Evolutionary conservation across 2,329 filamentous ascomycete species (phyloP).

Genomic region (Trichoderma sp.): DNA sequence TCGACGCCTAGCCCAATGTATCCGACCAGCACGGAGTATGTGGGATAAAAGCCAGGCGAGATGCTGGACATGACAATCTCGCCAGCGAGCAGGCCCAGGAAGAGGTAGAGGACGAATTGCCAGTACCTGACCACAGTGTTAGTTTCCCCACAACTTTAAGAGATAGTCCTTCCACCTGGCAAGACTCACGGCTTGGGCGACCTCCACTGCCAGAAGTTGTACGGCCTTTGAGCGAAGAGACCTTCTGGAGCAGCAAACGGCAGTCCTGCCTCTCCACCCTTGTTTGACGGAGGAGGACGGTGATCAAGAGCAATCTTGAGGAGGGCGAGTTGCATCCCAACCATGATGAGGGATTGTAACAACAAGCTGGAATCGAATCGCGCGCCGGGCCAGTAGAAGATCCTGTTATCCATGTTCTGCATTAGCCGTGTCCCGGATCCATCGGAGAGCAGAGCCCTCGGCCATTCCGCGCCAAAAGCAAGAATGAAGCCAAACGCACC

Average conservation of each 20-base stretch:
- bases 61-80: slow-evolving; percentile 68
- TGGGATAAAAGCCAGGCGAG: slow-evolving; percentile 59
- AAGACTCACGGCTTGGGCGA: slow-evolving; percentile 63
- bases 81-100: slow-evolving; percentile 60
- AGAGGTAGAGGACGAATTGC: slow-evolving; percentile 72
- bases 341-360: slow-evolving; percentile 67
- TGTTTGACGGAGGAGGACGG: slow-evolving; percentile 61
- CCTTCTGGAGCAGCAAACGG: slow-evolving; percentile 62
- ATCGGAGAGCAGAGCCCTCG: neutral
- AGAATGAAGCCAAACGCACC: slow-evolving; percentile 46
- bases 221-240: slow-evolving; percentile 59
- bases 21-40: slow-evolving; percentile 70
- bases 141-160: neutral
- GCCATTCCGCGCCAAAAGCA: neutral
- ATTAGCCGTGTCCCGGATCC: slow-evolving; percentile 30
- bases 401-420: slow-evolving; percentile 45
- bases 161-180: neutral
- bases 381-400: slow-evolving; percentile 71
- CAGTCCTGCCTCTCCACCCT: slow-evolving; percentile 60
- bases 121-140: slow-evolving; percentile 61
- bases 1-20: slow-evolving; percentile 77
- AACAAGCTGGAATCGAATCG: slow-evolving; percentile 66
- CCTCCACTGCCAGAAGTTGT: slow-evolving; percentile 82
- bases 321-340: slow-evolving; percentile 63
- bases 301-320: slow-evolving; percentile 70